phyloP scores from a whole-genome alignment of 2,329 filamentous ascomycete species.

The Hypoxylon sp. region DNA sequence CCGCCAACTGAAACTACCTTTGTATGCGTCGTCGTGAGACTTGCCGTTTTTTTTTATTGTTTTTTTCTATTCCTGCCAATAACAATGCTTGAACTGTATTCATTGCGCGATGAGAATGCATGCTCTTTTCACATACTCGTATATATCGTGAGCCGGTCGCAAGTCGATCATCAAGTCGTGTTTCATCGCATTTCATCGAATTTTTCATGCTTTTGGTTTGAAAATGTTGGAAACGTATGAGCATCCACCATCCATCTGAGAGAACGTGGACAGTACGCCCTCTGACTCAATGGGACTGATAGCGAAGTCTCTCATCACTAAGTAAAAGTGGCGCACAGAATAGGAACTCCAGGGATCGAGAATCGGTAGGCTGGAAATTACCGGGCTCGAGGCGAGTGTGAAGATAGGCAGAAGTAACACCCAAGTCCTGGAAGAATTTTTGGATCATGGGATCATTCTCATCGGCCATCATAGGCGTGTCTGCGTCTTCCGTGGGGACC shows the following conservation, averaged over 20 bases:
- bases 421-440: slow-evolving; percentile 67
- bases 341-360: slow-evolving; percentile 60
- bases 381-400: slow-evolving; percentile 62
- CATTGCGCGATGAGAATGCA: neutral
- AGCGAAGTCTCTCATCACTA: slow-evolving; percentile 23
- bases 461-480: slow-evolving; percentile 62
- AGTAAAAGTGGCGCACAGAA: slow-evolving; percentile 59
- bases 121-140: neutral
- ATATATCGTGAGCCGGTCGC: neutral
- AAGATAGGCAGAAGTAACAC: slow-evolving; percentile 63
- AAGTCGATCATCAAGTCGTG: neutral
- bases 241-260: neutral
- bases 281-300: slow-evolving; percentile 26
- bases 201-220: neutral
- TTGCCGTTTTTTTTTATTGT: neutral
- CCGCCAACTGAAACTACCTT: too few species aligned
- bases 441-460: slow-evolving; percentile 60
- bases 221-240: neutral
- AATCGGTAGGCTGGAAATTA: slow-evolving; percentile 62
- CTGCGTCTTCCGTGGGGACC: slow-evolving; percentile 54
- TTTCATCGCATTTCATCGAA: neutral
- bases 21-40: neutral
- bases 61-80: neutral
- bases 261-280: neutral
- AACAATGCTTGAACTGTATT: neutral